phyloP scores from a whole-genome alignment of 2,329 filamentous ascomycete genomes.

The Trichoderma gracile region DNA sequence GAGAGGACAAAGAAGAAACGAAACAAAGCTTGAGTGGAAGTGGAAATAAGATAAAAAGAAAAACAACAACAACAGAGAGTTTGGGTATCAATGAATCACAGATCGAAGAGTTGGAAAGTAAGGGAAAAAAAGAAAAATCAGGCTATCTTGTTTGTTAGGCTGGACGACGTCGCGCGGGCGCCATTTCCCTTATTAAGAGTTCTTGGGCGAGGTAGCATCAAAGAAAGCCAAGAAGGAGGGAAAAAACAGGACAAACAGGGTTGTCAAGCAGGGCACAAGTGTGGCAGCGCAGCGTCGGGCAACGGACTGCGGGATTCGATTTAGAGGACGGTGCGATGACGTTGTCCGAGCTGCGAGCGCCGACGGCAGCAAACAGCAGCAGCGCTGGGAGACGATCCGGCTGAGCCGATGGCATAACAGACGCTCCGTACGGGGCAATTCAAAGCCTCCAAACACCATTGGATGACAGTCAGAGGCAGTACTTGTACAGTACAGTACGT shows the following conservation, averaged over 20 bases:
- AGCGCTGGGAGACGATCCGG: neutral
- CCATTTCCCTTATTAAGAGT: constrained; percentile 2
- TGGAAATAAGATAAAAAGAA: neutral
- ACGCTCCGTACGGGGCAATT: constrained; percentile 13
- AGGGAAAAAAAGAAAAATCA: neutral
- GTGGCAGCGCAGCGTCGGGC: neutral
- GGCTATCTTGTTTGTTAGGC: constrained; percentile 2
- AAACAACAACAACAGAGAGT: neutral
- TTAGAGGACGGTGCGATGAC: neutral
- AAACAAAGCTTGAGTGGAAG: neutral
- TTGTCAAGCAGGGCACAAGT: neutral
- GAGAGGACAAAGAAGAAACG: neutral
- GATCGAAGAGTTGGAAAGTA: neutral
- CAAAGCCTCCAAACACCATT: too few species aligned
- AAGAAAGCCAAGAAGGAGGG: neutral
- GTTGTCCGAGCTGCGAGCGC: constrained; percentile 9
- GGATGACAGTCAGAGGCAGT: too few species aligned
- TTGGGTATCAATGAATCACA: too few species aligned
- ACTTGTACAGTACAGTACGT: too few species aligned
- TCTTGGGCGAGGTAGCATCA: too few species aligned
- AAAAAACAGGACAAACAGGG: neutral
- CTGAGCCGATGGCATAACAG: constrained; percentile 16
- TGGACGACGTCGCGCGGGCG: neutral
- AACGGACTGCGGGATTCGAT: constrained; percentile 2
- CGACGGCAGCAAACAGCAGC: neutral